Base-by-base conservation (phyloP, 768 basidiomycete species). In the Suillus alpinus region DNA sequence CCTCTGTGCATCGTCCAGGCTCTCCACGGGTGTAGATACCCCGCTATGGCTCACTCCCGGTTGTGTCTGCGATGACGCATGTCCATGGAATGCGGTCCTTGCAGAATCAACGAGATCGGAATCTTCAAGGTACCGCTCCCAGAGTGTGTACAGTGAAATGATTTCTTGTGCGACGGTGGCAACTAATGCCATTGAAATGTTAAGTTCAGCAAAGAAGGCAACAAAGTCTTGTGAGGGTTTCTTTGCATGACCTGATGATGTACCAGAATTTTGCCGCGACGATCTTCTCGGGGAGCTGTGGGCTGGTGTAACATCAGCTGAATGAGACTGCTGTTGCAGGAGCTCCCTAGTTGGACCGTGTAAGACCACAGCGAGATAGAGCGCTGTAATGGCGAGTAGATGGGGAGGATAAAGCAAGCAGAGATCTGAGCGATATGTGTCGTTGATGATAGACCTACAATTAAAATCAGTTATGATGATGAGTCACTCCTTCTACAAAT, bases 331-430 rank as follows among this genome's bases (percentile, higher is more conserved):
- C 14, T 77, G 71, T 18, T 78, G 78, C 62, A 82, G 71, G 50
- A 75, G 66, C 13, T 78, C 76, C 55, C 82, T 78, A 37, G 85
- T 82, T 20, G 85, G 83, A 0, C 80, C 75, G 68, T 93, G 88
- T 10, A 94, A 79, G 53, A 89, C 83, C 69, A 94, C 86, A 0
- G 92, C 89, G 61, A 98, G 85, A 76, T 94, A 97, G 59, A 99
- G 84, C 0, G 93, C 91, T 0, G 95, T 88, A 68, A 98, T 84
- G 23, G 96, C 94, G 65, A 98, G 92, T 59, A 98, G 79, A 71
- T 98, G 94, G 0, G 97, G 97, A 0, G 97, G 95, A 70, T 98
- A 89, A 32, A 97, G 75, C n/a, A 99, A 86, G 69, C 93, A 94
- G 20, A 99, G 79, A 59, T 95, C 92, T 5, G 93, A 95, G 57